Evolutionary conservation across 1,139 yeast species (phyloP), one percentile per base, ranked within the genome.

Genomic region (Hansenula sp.): DNA sequence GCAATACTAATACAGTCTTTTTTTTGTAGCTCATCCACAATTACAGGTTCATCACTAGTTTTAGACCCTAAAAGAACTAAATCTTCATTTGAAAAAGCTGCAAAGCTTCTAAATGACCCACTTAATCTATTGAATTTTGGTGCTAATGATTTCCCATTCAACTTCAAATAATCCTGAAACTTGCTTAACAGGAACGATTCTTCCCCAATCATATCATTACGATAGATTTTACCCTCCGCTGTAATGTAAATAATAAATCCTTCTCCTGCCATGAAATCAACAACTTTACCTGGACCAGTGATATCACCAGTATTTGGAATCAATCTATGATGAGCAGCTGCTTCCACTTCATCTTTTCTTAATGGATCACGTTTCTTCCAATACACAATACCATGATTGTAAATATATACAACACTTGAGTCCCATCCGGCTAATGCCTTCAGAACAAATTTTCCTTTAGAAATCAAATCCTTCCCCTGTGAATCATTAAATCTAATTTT

Each of bases 341-440:
- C 60, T 16, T 51, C 46, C 2, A 41, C 34, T 10, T 62, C 57
- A 4, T 53, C 59, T 32, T 57, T 51, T 27, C 41, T 40, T 9
- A 73, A 37, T 0, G 69, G 52, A 1, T 59, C 62, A 41, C 87
- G 65, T 3, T 65, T 53, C 36, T 65, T 71, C 92, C 92, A 84
- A 14, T 77, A 70, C 0, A 79, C 68, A 31, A 85, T 58, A 0
- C 90, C 90, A 30, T 74, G 61, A 6, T 64, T 66, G 20, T 65
- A 65, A 3, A 79, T 62, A 38, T 70, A 68, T 25, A 77, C 77
- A 26, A 78, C 76, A 38, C 78, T 75, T 18, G 73, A 62, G 43
- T 75, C 71, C 94, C 94, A 85, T 0, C 94, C 95, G 22, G 88
- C 82, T 18, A 70, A 68, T 11, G 81, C 71, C 51, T 74, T 77